Evolutionary conservation across 768 basidiomycete genomes (phyloP), one percentile per base, ranked within the genome.

Genomic region (Tricholoma matsutake): DNA sequence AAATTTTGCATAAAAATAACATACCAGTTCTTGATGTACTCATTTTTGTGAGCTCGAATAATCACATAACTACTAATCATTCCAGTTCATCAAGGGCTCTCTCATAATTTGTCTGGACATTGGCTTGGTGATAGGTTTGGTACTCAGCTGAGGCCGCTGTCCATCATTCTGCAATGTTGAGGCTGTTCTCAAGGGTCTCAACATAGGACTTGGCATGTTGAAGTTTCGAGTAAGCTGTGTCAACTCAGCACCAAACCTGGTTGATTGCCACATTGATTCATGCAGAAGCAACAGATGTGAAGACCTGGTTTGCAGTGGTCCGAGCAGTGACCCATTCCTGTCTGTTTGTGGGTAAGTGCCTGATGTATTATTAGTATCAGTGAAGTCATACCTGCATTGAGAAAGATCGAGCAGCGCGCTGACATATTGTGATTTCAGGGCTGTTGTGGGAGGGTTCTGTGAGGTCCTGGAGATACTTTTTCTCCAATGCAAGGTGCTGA

Each of bases 81-180:
- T 73, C 64, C 14, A 70, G 53, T 3, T 55, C 22, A 35, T 73
- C 68, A 2, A 73, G 56, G 11, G 39, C 56, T 37, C 65, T 57
- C 6, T 68, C 61, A 25, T 66, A 65, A 4, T n/a, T 59, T 31
- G 28, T 51, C 28, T 51, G 28, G 49, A 51, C n/a, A n/a, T n/a
- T n/a, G n/a, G n/a, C n/a, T n/a, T n/a, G n/a, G n/a, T n/a, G n/a
- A n/a, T n/a, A n/a, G n/a, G n/a, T n/a, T n/a, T n/a, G n/a, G n/a
- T n/a, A n/a, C n/a, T n/a, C n/a, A n/a, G n/a, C n/a, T n/a, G n/a
- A n/a, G n/a, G n/a, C n/a, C n/a, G n/a, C n/a, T n/a, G n/a, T n/a
- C n/a, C n/a, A n/a, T n/a, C n/a, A n/a, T n/a, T n/a, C n/a, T n/a
- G n/a, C n/a, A n/a, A n/a, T n/a, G n/a, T n/a, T n/a, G n/a, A n/a